Base-by-base conservation (phyloP, 805 yeast genomes). In the Metschnikowia sp. region DNA sequence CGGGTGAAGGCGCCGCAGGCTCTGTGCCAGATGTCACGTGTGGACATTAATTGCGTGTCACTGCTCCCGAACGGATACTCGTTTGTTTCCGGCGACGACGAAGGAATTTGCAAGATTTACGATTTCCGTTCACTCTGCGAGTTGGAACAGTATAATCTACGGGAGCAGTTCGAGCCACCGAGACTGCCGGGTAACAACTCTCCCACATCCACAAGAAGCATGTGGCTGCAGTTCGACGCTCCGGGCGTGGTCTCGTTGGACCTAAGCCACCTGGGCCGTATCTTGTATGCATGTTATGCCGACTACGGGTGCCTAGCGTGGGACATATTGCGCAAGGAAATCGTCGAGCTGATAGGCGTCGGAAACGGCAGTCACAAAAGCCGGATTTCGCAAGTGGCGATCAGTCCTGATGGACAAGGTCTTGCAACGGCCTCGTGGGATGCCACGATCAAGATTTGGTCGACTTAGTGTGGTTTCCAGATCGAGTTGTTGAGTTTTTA, bases 391-490 rank as follows among this genome's bases (percentile, higher is more conserved):
- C 80, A 81, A 55, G 84, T 90, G 3, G 69, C 73, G 34, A 76
- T 83, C 1, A 79, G 90, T 53, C 83, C 83, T 0, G 88, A 88
- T 64, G 96, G 97, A 0, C 60, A 78, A 19, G 90, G 85, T 0
- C 75, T 90, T 9, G 82, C 84, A 47, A 86, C 96, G 2, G 84
- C 87, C 1, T 84, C 92, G 1, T 84, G 95, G 86, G 96, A 88
- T 60, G 66, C 82, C 8, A 81, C 91, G 1, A 75, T 86, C 54
- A 81, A 79, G 54, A 69, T 86, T 1, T 86, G 91, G 90, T 66
- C 79, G 22, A 46, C 49, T 10, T 46, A 19, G 36, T 15, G 39
- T 22, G 8, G 26, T 3, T 4, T 22, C 4, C 26, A 22, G 8
- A 22, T 22, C 6, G 1, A 1, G 2, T 22, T 22, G 7, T 22